Evolutionary conservation across 2,329 filamentous ascomycete species (phyloP).

Genomic region (Colletotrichum sublineola): DNA sequence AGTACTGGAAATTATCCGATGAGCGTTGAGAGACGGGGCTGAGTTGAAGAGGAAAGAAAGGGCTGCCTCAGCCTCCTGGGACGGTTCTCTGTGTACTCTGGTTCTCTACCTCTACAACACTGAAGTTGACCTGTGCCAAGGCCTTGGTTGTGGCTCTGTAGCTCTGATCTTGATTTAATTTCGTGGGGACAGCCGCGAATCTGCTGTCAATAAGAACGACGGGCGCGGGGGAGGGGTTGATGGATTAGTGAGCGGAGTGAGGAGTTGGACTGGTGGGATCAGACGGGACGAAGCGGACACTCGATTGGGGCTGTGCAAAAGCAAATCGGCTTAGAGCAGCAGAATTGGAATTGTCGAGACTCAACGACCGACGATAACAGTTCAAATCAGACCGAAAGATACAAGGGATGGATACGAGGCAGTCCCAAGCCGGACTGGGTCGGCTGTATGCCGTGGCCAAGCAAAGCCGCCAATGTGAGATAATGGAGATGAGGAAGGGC

Average conservation of each 20-base stretch:
- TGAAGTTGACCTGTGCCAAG: neutral
- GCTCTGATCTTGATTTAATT: neutral
- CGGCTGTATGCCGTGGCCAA: neutral
- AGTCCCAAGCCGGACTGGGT: neutral
- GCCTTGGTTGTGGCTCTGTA: neutral
- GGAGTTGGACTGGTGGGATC: conserved; percentile 19
- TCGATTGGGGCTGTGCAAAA: conserved; percentile 39
- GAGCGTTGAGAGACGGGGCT: neutral
- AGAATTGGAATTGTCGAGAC: neutral
- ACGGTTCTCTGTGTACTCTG: neutral
- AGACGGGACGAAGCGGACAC: conserved; percentile 30
- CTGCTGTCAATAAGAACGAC: neutral
- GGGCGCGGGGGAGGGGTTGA: conserved; percentile 6
- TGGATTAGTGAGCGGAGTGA: neutral
- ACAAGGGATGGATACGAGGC: neutral
- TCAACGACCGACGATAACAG: neutral
- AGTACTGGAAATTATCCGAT: neutral
- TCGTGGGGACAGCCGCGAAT: neutral
- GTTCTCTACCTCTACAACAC: neutral
- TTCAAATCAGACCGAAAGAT: neutral
- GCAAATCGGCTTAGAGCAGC: conserved; percentile 8
- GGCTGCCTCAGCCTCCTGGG: neutral
- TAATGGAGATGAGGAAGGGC: neutral
- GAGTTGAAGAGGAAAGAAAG: neutral
- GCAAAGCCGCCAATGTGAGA: neutral